These are phyloP conservation scores for Podospora pseudoanserina DNA, from an alignment of 495 filamentous ascomycete species.

Conservation along the genomic window DNA sequence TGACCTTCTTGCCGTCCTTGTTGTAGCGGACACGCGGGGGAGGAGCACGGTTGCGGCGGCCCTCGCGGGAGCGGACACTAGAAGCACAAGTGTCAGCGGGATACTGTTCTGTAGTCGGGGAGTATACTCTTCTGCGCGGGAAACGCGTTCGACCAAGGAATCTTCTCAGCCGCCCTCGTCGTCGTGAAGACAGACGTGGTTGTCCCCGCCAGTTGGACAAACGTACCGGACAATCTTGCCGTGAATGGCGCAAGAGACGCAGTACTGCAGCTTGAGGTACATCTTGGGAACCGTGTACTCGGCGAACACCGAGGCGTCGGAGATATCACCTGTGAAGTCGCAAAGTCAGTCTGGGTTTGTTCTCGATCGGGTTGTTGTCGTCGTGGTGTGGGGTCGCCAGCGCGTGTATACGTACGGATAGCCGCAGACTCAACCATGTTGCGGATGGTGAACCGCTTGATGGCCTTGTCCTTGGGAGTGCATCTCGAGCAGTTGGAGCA, in stretches of 20 bases:
- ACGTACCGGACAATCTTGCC: conserved; percentile 99
- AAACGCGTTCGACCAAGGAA: conserved; percentile 51
- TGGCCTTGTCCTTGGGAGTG: conserved; percentile 99
- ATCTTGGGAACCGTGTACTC: conserved; percentile 99
- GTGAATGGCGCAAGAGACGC: conserved; percentile 99
- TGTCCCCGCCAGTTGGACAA: conserved; percentile 39
- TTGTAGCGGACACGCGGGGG: conserved; percentile 97
- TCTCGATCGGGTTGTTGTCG: not conserved
- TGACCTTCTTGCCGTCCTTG: conserved; percentile 99
- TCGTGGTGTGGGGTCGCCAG: not conserved
- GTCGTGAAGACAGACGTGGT: conserved; percentile 30
- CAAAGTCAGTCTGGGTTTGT: conserved; percentile 16
- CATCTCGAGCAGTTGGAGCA: conserved; percentile 99
- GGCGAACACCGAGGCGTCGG: conserved; percentile 95
- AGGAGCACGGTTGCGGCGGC: conserved; percentile 97
- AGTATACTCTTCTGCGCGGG: conserved; percentile 33
- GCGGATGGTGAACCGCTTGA: conserved; percentile 99
- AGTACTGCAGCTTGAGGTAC: conserved; percentile 99
- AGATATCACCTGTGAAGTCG: conserved; percentile 84
- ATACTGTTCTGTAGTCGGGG: conserved; percentile 14
- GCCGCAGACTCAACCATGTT: conserved; percentile 99
- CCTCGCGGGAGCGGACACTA: conserved; percentile 95
- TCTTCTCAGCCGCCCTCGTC: conserved; percentile 56
- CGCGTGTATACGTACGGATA: conserved; percentile 75
- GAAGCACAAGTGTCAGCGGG: conserved; percentile 37